These are phyloP conservation scores for Ogataea hybrid DNA, from an alignment of 1,139 yeast species.

Conservation along the genomic window DNA sequence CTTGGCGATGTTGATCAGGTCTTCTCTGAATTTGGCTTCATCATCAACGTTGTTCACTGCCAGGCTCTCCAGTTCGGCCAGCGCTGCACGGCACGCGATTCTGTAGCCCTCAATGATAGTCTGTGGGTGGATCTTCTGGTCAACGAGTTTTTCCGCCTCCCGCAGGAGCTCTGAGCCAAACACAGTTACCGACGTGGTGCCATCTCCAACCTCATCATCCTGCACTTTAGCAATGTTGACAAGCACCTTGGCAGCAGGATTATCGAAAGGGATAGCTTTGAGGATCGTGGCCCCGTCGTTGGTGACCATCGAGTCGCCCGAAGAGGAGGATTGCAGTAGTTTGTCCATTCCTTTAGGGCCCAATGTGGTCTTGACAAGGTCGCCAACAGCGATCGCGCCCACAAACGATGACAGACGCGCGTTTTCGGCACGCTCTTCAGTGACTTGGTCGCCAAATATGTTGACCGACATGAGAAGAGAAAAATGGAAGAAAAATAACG, in stretches of 20 bases:
- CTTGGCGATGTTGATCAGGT: slow-evolving; percentile 81
- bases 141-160: slow-evolving; percentile 93
- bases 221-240: slow-evolving; percentile 96
- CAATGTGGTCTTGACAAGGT: slow-evolving; percentile 88
- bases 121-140: slow-evolving; percentile 94
- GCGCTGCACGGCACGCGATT: slow-evolving; percentile 80
- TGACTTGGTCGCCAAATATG: slow-evolving; percentile 95
- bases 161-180: slow-evolving; percentile 86
- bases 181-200: slow-evolving; percentile 98
- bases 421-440: slow-evolving; percentile 96
- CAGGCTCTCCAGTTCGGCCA: slow-evolving; percentile 70
- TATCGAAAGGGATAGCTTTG: slow-evolving; percentile 91
- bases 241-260: slow-evolving; percentile 97
- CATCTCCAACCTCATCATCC: slow-evolving; percentile 99
- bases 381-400: slow-evolving; percentile 99
- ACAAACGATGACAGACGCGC: slow-evolving; percentile 97
- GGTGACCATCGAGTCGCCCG: slow-evolving; percentile 77
- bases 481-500: background rate
- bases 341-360: slow-evolving; percentile 99
- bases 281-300: slow-evolving; percentile 98
- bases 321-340: slow-evolving; percentile 81
- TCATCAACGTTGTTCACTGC: slow-evolving; percentile 75
- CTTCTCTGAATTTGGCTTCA: slow-evolving; percentile 65
- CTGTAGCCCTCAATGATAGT: slow-evolving; percentile 95
- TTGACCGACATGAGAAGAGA: slow-evolving; percentile 59